Conservation (phyloP, 2,329 filamentous ascomycete genomes). For the Fusarium sp. region DNA sequence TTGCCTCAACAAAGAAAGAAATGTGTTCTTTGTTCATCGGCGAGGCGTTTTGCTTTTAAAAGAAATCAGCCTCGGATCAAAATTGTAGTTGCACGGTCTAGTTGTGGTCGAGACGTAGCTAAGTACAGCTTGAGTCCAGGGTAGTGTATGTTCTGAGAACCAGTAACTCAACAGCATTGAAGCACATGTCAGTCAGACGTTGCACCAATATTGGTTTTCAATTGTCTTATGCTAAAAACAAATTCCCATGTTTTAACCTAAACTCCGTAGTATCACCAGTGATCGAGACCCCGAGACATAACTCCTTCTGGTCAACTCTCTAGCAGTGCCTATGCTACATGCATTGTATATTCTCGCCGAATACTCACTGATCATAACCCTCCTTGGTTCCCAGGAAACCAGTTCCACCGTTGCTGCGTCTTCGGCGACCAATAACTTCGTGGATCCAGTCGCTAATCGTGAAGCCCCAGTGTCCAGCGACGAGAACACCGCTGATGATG, state of each 20-base stretch:
- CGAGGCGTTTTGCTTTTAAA: constrained; percentile 1
- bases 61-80: constrained; percentile 1
- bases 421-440: constrained; percentile 64
- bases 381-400: constrained; percentile 64
- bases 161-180: not conserved
- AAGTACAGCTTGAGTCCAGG: not conserved
- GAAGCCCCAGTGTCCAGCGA: constrained; percentile 93
- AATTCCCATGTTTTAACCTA: constrained; percentile 39
- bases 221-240: constrained; percentile 26
- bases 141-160: not conserved
- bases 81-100: not conserved
- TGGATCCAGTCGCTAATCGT: constrained; percentile 82
- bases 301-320: constrained; percentile 36
- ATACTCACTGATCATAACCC: constrained; percentile 45
- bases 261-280: constrained; percentile 39
- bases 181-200: not conserved
- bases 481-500: constrained; percentile 88
- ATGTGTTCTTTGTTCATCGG: not conserved
- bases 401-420: constrained; percentile 58
- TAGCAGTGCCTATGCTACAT: constrained; percentile 21
- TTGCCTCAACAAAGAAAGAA: not conserved
- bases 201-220: constrained; percentile 1
- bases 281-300: constrained; percentile 30
- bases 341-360: not conserved
- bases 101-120: not conserved